Evolutionary conservation across 2,329 filamentous ascomycete genomes (phyloP).

Genomic region (Chrysoporthe deuterocubensis): DNA sequence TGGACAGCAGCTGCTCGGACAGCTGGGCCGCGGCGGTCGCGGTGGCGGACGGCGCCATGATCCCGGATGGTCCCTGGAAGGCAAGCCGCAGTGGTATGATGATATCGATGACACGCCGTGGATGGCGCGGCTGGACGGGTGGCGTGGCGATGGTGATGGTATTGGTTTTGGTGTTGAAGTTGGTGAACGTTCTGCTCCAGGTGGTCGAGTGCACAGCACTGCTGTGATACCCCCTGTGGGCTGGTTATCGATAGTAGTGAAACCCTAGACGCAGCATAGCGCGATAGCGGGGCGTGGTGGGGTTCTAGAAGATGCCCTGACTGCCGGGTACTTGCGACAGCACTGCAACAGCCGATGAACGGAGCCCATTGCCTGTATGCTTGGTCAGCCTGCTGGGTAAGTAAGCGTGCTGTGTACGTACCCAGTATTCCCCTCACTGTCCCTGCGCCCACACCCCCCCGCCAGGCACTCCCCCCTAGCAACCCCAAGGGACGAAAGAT

Average conservation of each 20-base stretch:
- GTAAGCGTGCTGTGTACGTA: not conserved
- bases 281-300: constrained; percentile 19
- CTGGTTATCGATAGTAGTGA: constrained; percentile 12
- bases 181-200: not conserved
- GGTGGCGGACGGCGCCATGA: constrained; percentile 33
- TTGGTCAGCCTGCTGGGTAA: no score
- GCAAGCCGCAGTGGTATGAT: not conserved
- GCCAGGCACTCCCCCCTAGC: not conserved
- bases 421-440: not conserved
- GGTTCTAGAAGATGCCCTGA: constrained; percentile 13
- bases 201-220: no score
- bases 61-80: not conserved
- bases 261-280: not conserved
- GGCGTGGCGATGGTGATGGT: not conserved
- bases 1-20: constrained; percentile 58
- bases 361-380: no score
- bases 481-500: not conserved
- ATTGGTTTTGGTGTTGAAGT: not conserved
- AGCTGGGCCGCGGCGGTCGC: constrained; percentile 37
- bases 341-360: no score
- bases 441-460: not conserved
- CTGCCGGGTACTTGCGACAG: not conserved
- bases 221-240: not conserved
- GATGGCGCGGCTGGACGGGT: no score
- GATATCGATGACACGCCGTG: not conserved